Percentiles rank a stretch among this genome's conserved stretches.
These are phyloP conservation scores for Pseudogymnoascus sp. DNA, from an alignment of 2,329 filamentous ascomycete species.

Conservation along the genomic window DNA sequence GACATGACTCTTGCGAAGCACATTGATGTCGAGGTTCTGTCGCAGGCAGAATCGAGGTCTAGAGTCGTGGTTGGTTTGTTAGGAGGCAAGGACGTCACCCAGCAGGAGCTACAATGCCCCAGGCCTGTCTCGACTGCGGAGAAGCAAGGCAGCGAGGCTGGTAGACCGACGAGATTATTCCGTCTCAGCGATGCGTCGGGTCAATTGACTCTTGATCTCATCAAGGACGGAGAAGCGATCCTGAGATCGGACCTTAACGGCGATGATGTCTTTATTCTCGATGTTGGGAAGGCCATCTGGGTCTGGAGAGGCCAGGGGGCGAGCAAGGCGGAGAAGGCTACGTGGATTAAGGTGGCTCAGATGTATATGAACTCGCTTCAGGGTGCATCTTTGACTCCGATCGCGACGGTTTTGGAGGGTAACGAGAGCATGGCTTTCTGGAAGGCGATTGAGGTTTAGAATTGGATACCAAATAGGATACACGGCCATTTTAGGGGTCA, in stretches of 20 bases:
- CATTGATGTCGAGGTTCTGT: constrained; percentile 58
- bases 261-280: constrained; percentile 57
- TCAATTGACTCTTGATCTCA: constrained; percentile 48
- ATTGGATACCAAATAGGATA: constrained; percentile 7
- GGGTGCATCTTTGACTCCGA: constrained; percentile 40
- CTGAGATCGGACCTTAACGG: constrained; percentile 46
- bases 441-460: constrained; percentile 35
- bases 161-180: constrained; percentile 43
- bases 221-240: constrained; percentile 49
- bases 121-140: constrained; percentile 35
- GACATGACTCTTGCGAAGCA: constrained; percentile 59
- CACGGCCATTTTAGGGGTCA: background rate
- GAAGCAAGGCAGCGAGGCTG: constrained; percentile 11
- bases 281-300: constrained; percentile 55
- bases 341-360: constrained; percentile 56
- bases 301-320: constrained; percentile 59
- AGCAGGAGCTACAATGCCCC: constrained; percentile 36
- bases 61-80: constrained; percentile 51
- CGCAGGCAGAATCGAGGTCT: constrained; percentile 53
- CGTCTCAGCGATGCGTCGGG: constrained; percentile 58
- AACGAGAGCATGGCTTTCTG: constrained; percentile 48
- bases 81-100: constrained; percentile 41
- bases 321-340: constrained; percentile 51
- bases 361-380: constrained; percentile 44
- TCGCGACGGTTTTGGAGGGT: constrained; percentile 53